A percentile compares a stretch with the other conserved stretches of the same genome.
phyloP scores from a whole-genome alignment of 805 yeast genomes.

The Saccharomycopsis sp. region DNA sequence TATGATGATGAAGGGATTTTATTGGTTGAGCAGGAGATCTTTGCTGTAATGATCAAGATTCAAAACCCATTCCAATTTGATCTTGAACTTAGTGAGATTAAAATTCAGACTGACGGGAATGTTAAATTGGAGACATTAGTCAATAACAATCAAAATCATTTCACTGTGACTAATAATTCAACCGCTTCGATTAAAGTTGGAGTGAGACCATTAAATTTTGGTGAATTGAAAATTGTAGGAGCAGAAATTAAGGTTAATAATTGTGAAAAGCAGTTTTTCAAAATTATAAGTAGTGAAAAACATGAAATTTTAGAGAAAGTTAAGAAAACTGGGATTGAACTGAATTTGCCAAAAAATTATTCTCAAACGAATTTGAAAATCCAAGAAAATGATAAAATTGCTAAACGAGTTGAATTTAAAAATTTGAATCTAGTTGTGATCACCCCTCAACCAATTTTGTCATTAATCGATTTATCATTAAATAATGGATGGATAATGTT shows the following conservation, averaged over 20 bases:
- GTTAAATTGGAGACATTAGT: conserved; percentile 27
- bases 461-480: conserved; percentile 44
- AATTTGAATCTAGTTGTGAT: conserved; percentile 31
- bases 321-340: conserved; percentile 24
- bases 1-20: conserved; percentile 25
- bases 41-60: conserved; percentile 47
- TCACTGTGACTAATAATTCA: conserved; percentile 34
- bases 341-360: conserved; percentile 17
- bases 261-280: conserved; percentile 41
- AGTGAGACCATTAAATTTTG: conserved; percentile 43
- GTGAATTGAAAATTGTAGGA: conserved; percentile 44
- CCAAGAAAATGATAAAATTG: conserved; percentile 15
- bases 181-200: conserved; percentile 35
- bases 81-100: conserved; percentile 47
- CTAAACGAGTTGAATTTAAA: conserved; percentile 22
- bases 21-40: conserved; percentile 56
- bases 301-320: conserved; percentile 25
- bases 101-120: conserved; percentile 29
- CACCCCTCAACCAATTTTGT: conserved; percentile 54
- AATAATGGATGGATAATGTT: conserved; percentile 66
- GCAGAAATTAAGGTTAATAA: conserved; percentile 44
- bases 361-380: neutral
- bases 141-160: conserved; percentile 22
- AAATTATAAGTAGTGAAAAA: conserved; percentile 32
- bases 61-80: conserved; percentile 82